Percentiles rank a stretch among this genome's conserved stretches.
Conservation (phyloP, 176 grass and related monocot species). For the sorghum (Sorghum bicolor) region Sorghum_bicolor_NCBIv3 NC_012871.2:64340501-64341000, state of each 20-base stretch:
- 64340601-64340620: background rate
- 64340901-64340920: constrained; percentile 47
- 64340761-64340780: constrained; percentile 65
- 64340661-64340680: constrained; percentile 80
- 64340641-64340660: constrained; percentile 77
- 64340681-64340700: constrained; percentile 79
- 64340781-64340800: constrained; percentile 66
- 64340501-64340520: constrained; percentile 49
- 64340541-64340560: background rate
- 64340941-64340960: constrained; percentile 48
- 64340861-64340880: background rate
- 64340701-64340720: constrained; percentile 51
- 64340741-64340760: constrained; percentile 28
- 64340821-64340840: background rate
- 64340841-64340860: background rate
- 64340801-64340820: background rate
- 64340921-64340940: constrained; percentile 86
- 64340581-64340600: background rate
- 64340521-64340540: constrained; percentile 33
- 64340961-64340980: constrained; percentile 20
- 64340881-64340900: background rate
- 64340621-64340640: constrained; percentile 48
- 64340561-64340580: background rate
- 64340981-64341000: constrained; percentile 40
- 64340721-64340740: constrained; percentile 43